A percentile compares a stretch with the other conserved stretches of the same genome.
phyloP scores from a whole-genome alignment of 2,329 filamentous ascomycete genomes.

The Pestalotiopsis fici region DNA sequence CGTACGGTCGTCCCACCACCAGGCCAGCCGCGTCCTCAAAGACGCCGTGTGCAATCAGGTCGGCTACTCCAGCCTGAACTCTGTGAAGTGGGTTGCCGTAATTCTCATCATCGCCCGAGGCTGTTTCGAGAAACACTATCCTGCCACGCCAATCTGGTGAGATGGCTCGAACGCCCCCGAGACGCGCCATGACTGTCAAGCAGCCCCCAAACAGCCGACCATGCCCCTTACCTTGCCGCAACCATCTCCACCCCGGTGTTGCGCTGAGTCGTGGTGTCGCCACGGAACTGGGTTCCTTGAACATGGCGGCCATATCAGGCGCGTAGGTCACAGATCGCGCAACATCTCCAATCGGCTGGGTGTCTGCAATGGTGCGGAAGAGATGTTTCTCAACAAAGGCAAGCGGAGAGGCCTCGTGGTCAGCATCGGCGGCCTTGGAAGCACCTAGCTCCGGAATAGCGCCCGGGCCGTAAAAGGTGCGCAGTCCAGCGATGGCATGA shows the following conservation, averaged over 20 bases:
- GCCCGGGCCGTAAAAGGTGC: conserved; percentile 44
- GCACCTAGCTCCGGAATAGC: conserved; percentile 40
- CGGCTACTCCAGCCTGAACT: conserved; percentile 36
- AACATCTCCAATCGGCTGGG: conserved; percentile 29
- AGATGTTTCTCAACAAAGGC: conserved; percentile 32
- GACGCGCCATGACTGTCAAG: conserved; percentile 38
- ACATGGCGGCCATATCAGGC: conserved; percentile 22
- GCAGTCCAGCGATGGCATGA: conserved; percentile 35
- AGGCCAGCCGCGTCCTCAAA: conserved; percentile 41
- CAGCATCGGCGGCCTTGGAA: conserved; percentile 19
- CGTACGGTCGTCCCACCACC: conserved; percentile 41
- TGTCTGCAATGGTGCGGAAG: conserved; percentile 28
- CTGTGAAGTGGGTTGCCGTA: conserved; percentile 25
- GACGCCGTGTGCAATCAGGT: conserved; percentile 40
- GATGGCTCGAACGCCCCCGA: conserved; percentile 33
- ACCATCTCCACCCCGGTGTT: conserved; percentile 35
- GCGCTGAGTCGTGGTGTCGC: conserved; percentile 28
- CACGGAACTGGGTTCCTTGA: conserved; percentile 20
- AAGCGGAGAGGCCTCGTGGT: conserved; percentile 27
- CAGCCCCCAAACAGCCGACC: conserved; percentile 47
- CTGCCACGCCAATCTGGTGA: conserved; percentile 37
- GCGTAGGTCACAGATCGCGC: conserved; percentile 32
- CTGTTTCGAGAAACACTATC: conserved; percentile 43
- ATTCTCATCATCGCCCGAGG: conserved; percentile 28
- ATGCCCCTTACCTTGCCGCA: conserved; percentile 33